phyloP scores from a whole-genome alignment of 306 rosid species.

The Corylus avellana region DNA sequence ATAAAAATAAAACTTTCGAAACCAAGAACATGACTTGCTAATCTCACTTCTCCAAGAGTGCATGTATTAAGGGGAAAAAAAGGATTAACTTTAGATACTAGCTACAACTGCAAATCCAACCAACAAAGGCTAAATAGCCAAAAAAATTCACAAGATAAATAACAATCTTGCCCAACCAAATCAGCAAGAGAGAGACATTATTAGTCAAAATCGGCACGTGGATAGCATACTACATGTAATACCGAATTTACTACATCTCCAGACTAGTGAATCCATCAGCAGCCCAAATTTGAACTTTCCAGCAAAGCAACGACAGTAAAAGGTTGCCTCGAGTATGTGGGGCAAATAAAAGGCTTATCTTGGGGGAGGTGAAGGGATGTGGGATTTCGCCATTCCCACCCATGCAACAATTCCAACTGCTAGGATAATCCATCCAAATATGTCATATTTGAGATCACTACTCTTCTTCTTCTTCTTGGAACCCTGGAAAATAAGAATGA shows the following conservation, averaged over 20 bases:
- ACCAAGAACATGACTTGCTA: not conserved
- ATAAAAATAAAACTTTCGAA: too few relatives aligned
- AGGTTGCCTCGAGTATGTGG: constrained; percentile 11
- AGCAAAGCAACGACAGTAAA: constrained; percentile 13
- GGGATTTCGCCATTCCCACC: constrained; percentile 77
- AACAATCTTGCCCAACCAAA: constrained; percentile 11
- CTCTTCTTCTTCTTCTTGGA: constrained; percentile 62
- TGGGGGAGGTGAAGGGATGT: constrained; percentile 60
- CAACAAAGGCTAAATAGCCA: constrained; percentile 5
- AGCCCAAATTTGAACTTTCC: constrained; percentile 31
- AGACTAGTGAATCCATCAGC: constrained; percentile 11
- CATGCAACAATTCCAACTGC: constrained; percentile 70
- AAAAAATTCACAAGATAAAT: constrained; percentile 5
- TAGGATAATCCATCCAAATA: constrained; percentile 83
- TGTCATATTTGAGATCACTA: constrained; percentile 70
- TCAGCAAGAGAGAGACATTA: not conserved
- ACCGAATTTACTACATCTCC: constrained; percentile 26
- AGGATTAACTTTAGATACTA: not conserved
- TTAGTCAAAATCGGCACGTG: constrained; percentile 21
- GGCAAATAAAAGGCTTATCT: constrained; percentile 41
- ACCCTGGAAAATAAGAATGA: constrained; percentile 37
- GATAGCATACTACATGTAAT: constrained; percentile 21
- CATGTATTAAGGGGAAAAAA: not conserved
- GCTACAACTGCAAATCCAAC: constrained; percentile 7
- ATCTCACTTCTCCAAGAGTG: not conserved